Percentiles rank a stretch among this genome's conserved stretches.
Evolutionary conservation across 2,329 filamentous ascomycete genomes (phyloP).

Genomic region (Fusarium sp.): DNA sequence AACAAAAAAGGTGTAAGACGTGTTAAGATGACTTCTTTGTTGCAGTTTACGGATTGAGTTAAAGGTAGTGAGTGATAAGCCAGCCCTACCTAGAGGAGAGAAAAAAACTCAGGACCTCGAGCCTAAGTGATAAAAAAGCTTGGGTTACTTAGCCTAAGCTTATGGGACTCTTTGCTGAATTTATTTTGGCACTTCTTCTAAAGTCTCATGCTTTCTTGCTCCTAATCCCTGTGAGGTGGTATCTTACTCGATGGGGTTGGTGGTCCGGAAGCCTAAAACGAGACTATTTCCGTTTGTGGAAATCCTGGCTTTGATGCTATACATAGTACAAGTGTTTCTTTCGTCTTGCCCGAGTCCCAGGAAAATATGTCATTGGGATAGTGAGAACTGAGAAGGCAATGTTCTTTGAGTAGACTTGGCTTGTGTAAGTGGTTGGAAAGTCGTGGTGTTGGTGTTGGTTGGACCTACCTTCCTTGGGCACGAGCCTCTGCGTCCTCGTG

Average conservation of each 20-base stretch:
- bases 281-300: not conserved
- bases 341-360: not conserved
- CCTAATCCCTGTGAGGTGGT: not conserved
- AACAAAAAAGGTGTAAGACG: not conserved
- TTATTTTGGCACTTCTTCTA: not conserved
- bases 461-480: not conserved
- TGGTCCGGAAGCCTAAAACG: not conserved
- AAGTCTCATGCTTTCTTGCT: not conserved
- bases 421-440: not conserved
- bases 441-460: not conserved
- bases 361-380: not conserved
- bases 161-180: rapidly evolving
- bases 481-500: not conserved
- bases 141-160: rapidly evolving
- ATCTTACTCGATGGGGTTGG: not conserved
- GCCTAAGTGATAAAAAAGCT: rapidly evolving
- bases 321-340: not conserved
- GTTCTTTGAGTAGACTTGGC: not conserved
- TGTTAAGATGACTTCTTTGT: not conserved
- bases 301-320: not conserved
- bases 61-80: not conserved
- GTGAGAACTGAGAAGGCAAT: rapidly evolving
- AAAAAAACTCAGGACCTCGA: not conserved
- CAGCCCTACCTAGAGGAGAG: not conserved
- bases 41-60: not conserved